Conservation (phyloP, 352 stramenopile genomes). For the Globisporangium canariense region DNA sequence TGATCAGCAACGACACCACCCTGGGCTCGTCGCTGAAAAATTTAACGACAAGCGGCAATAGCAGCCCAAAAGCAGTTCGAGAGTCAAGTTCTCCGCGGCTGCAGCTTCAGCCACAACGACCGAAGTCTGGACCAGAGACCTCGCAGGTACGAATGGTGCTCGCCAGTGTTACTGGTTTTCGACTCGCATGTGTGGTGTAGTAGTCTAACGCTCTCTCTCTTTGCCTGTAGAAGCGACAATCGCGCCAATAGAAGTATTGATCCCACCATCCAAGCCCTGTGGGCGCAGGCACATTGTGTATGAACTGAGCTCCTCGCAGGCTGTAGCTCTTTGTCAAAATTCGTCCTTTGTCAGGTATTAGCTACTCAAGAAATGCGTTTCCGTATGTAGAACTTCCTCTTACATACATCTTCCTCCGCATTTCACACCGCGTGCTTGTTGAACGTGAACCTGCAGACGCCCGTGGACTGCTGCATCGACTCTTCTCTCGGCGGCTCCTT, state of each 20-base stretch:
- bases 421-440: constrained; percentile 27
- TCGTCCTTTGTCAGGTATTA: too few species aligned
- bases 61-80: background rate
- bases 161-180: background rate
- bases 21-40: background rate
- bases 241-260: background rate
- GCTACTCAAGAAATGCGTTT: too few species aligned
- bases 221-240: background rate
- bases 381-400: background rate
- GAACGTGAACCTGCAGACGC: constrained; percentile 61
- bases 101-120: constrained; percentile 8
- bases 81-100: background rate
- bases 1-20: background rate
- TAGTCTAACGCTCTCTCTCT: background rate
- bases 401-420: background rate
- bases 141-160: background rate
- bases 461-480: constrained; percentile 20
- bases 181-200: too few species aligned
- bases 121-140: background rate
- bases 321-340: too few species aligned
- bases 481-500: constrained; percentile 11
- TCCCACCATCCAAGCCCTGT: too few species aligned
- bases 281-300: too few species aligned
- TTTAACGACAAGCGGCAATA: background rate
- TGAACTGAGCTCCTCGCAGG: too few species aligned